phyloP scores from a whole-genome alignment of 2,329 filamentous ascomycete genomes.

The Pestalotiopsis fici region DNA sequence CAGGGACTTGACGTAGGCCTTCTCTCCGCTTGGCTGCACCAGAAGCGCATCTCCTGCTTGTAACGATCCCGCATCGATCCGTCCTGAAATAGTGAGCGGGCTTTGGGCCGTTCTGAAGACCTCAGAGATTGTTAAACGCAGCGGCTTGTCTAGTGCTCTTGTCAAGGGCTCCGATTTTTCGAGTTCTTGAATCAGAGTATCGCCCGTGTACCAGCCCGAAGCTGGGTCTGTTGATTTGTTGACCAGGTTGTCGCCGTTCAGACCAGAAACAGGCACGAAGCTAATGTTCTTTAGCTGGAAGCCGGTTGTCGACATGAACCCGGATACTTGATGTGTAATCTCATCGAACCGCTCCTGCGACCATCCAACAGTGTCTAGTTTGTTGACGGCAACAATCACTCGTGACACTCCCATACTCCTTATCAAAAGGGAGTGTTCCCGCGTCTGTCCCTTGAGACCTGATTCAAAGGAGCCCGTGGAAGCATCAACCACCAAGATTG shows the following conservation, averaged over 20 bases:
- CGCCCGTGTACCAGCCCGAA: constrained; percentile 78
- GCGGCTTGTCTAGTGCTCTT: constrained; percentile 72
- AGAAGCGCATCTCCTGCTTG: constrained; percentile 82
- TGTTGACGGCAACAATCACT: constrained; percentile 91
- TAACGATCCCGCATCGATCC: constrained; percentile 79
- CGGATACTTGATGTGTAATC: constrained; percentile 79
- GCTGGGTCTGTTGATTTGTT: constrained; percentile 54
- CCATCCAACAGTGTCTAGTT: constrained; percentile 88
- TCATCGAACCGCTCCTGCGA: constrained; percentile 80
- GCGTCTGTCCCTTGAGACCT: constrained; percentile 89
- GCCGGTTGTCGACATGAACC: constrained; percentile 80
- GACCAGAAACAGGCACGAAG: constrained; percentile 87
- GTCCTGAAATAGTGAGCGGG: constrained; percentile 81
- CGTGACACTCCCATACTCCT: constrained; percentile 88
- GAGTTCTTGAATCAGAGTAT: constrained; percentile 79
- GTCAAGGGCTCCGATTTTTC: constrained; percentile 77
- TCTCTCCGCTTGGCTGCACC: constrained; percentile 79
- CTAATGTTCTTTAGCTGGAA: constrained; percentile 81
- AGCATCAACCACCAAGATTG: constrained; percentile 90
- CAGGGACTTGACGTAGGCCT: constrained; percentile 78
- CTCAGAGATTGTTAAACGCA: constrained; percentile 86
- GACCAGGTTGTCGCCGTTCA: constrained; percentile 85
- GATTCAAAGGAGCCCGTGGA: constrained; percentile 91
- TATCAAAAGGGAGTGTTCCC: constrained; percentile 87
- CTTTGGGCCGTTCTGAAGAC: constrained; percentile 82